These are phyloP conservation scores for Wickerhamiella siamensis DNA, from an alignment of 805 yeast species.

Conservation along the genomic window DNA sequence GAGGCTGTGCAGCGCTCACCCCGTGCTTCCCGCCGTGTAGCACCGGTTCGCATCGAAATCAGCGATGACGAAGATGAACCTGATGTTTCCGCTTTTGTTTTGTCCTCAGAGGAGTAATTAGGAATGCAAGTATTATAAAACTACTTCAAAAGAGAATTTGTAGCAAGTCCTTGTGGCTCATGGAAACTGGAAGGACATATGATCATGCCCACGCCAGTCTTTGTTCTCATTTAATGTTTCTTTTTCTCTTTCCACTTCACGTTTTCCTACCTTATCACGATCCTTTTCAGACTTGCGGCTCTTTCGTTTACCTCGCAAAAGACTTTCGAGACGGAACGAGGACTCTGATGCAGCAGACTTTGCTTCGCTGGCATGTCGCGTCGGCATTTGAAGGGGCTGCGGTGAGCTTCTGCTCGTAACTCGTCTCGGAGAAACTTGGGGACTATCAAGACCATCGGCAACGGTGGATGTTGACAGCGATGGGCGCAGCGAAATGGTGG, in stretches of 20 bases:
- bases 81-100: conserved; percentile 1
- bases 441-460: background rate
- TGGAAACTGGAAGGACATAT: conserved; percentile 14
- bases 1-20: background rate
- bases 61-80: conserved; percentile 3
- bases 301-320: conserved; percentile 20
- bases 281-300: conserved; percentile 10
- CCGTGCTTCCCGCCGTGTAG: conserved; percentile 2
- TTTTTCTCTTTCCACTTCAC: conserved; percentile 7
- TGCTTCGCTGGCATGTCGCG: background rate
- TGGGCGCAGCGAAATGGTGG: background rate
- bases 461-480: background rate
- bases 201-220: background rate
- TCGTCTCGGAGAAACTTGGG: background rate
- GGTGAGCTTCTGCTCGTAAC: background rate
- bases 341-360: conserved; percentile 15
- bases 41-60: background rate
- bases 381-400: background rate
- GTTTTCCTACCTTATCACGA: conserved; percentile 6
- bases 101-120: background rate
- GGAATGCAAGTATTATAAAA: background rate
- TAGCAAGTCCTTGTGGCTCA: too few relatives aligned
- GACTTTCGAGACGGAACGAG: conserved; percentile 24
- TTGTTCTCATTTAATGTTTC: background rate
- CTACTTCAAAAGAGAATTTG: background rate